These are phyloP conservation scores for Lyophyllum shimeji DNA, from an alignment of 768 basidiomycete genomes.

Conservation along the genomic window DNA sequence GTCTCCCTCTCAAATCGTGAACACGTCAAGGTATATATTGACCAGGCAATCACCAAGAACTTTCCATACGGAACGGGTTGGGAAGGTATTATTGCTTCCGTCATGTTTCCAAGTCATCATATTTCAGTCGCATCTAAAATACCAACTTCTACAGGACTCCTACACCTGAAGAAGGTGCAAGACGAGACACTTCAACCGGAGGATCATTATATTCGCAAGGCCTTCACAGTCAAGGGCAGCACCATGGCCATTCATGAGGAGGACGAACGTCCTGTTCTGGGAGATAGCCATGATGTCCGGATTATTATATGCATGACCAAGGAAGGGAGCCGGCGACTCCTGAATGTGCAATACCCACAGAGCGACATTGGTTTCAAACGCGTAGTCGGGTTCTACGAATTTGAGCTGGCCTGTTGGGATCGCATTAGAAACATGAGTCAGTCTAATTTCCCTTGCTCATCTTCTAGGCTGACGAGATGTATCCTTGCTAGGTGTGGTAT, in stretches of 20 bases:
- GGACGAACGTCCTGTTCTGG: not conserved
- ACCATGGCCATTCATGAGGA: not conserved
- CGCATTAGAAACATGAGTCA: not conserved
- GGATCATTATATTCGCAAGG: not conserved
- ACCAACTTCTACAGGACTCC: slow-evolving; percentile 9
- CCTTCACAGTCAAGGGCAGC: not conserved
- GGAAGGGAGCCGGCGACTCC: slow-evolving; percentile 18
- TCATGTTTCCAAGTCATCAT: too few species aligned
- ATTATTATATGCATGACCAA: slow-evolving; percentile 26
- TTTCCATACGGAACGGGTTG: not conserved
- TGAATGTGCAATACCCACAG: slow-evolving; percentile 21
- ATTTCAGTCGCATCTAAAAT: not conserved
- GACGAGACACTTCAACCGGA: not conserved
- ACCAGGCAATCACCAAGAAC: not conserved
- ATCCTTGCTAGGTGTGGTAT: not conserved
- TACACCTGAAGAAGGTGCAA: slow-evolving; percentile 12
- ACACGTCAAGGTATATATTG: not conserved
- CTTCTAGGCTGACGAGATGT: not conserved
- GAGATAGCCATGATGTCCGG: not conserved
- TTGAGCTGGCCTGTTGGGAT: slow-evolving; percentile 20
- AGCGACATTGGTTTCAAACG: slow-evolving; percentile 28
- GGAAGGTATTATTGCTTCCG: not conserved
- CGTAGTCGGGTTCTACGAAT: slow-evolving; percentile 25
- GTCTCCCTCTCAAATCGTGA: slow-evolving; percentile 23
- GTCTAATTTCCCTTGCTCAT: not conserved